Percentiles rank a stretch among this genome's conserved stretches.
phyloP scores from a whole-genome alignment of 352 stramenopile species.

The Paralagenidium karlingii region DNA sequence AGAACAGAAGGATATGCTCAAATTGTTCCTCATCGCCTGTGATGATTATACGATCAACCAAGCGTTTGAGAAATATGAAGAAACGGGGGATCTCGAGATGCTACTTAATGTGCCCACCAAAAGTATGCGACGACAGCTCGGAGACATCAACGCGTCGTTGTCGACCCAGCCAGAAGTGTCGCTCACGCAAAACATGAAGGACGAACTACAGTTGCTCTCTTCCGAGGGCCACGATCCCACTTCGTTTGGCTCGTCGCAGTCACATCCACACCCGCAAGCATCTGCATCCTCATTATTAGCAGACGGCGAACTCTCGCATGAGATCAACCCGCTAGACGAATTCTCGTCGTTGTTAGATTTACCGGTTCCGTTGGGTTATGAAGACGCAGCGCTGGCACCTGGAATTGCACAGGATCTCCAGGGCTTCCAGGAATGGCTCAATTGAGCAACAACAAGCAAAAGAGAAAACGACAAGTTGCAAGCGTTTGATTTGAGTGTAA shows the following conservation, averaged over 20 bases:
- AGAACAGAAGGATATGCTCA: constrained; percentile 72
- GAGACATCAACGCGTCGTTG: constrained; percentile 41
- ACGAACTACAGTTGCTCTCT: constrained; percentile 62
- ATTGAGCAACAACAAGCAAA: constrained; percentile 9
- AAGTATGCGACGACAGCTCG: constrained; percentile 46
- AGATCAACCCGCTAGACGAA: constrained; percentile 31
- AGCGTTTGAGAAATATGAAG: constrained; percentile 69
- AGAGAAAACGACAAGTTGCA: constrained; percentile 10
- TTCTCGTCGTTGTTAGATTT: constrained; percentile 32
- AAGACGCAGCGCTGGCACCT: constrained; percentile 21
- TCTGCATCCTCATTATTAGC: constrained; percentile 12
- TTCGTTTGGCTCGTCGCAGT: background rate
- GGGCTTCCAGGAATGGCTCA: constrained; percentile 69
- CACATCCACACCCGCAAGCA: constrained; percentile 1
- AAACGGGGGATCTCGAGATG: constrained; percentile 62
- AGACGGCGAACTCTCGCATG: constrained; percentile 14
- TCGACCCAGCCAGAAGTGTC: constrained; percentile 58
- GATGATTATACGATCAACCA: constrained; percentile 58
- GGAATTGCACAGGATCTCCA: constrained; percentile 56
- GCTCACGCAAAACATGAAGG: constrained; percentile 69
- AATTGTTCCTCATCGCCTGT: constrained; percentile 64
- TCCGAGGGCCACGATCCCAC: constrained; percentile 3
- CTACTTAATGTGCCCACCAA: constrained; percentile 52
- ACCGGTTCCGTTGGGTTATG: constrained; percentile 58
- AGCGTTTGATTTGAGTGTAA: constrained; percentile 2